Percentiles rank a stretch among this genome's conserved stretches.
phyloP scores from a whole-genome alignment of 345 rosid species.

The Zanthoxylum bungeanum region DNA sequence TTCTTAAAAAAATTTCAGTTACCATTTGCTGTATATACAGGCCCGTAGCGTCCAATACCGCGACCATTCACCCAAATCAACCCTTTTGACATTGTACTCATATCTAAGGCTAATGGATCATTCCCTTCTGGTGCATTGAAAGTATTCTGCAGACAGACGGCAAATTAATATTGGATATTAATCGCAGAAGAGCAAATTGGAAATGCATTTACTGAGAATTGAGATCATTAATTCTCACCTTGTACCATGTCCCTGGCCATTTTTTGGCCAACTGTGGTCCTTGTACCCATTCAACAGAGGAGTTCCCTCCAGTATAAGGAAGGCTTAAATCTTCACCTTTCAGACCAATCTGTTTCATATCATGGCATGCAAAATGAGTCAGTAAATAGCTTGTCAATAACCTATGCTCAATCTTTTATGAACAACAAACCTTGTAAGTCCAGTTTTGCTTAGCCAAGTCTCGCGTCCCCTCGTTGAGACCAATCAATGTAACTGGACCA shows the following conservation, averaged over 20 bases:
- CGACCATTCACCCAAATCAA: constrained; percentile 83
- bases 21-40: constrained; percentile 63
- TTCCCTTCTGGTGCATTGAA: constrained; percentile 60
- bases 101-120: constrained; percentile 79
- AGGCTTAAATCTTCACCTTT: constrained; percentile 70
- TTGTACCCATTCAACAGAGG: constrained; percentile 71
- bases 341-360: constrained; percentile 52
- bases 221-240: constrained; percentile 56
- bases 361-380: constrained; percentile 2
- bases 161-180: neutral
- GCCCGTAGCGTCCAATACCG: constrained; percentile 86
- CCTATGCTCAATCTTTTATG: neutral
- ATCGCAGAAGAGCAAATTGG: neutral
- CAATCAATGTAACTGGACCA: constrained; percentile 71
- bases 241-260: constrained; percentile 92
- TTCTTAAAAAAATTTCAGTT: too few relatives aligned
- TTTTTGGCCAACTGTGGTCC: constrained; percentile 49
- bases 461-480: constrained; percentile 73
- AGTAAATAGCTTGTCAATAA: neutral
- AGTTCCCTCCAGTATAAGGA: constrained; percentile 52
- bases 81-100: constrained; percentile 79
- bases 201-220: neutral
- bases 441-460: constrained; percentile 85
- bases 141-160: constrained; percentile 46
- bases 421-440: constrained; percentile 80